Percentiles rank a stretch among this genome's conserved stretches.
phyloP scores from a whole-genome alignment of 768 basidiomycete genomes.

The Strobilomyces confusus region DNA sequence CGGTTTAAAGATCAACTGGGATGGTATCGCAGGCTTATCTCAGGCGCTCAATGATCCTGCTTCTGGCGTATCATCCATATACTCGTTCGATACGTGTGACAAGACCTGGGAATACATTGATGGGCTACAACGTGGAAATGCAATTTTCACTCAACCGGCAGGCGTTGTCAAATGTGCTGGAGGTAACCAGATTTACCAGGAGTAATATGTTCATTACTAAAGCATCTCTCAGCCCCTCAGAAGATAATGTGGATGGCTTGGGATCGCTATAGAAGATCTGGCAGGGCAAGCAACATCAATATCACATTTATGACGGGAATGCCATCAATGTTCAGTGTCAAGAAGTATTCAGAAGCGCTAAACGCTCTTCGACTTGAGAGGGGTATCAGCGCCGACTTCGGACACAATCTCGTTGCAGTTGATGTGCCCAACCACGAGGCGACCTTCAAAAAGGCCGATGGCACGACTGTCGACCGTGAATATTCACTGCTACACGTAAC shows the following conservation, averaged over 20 bases:
- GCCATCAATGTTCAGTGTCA: constrained; percentile 96
- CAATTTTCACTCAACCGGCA: constrained; percentile 93
- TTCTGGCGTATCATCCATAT: constrained; percentile 88
- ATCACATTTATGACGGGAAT: constrained; percentile 85
- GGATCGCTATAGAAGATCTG: constrained; percentile 69
- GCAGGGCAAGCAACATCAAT: constrained; percentile 52
- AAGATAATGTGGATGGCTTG: constrained; percentile 98
- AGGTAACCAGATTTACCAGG: constrained; percentile 40
- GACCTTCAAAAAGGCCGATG: constrained; percentile 79
- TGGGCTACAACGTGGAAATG: constrained; percentile 68
- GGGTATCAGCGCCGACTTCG: constrained; percentile 76
- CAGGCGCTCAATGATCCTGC: constrained; percentile 72
- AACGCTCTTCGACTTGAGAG: constrained; percentile 73
- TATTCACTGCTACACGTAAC: constrained; percentile 83
- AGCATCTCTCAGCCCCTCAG: constrained; percentile 57
- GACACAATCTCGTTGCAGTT: constrained; percentile 76
- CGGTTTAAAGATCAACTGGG: constrained; percentile 85
- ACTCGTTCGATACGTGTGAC: constrained; percentile 86
- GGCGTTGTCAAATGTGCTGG: constrained; percentile 93
- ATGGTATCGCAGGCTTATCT: constrained; percentile 65
- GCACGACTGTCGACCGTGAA: constrained; percentile 61
- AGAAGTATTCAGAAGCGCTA: constrained; percentile 91
- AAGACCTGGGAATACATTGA: constrained; percentile 85
- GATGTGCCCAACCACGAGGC: constrained; percentile 71
- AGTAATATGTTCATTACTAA: constrained; percentile 1